Conservation (phyloP, 192 early-diverging fungal genomes). For the Thamnidium elegans region DNA sequence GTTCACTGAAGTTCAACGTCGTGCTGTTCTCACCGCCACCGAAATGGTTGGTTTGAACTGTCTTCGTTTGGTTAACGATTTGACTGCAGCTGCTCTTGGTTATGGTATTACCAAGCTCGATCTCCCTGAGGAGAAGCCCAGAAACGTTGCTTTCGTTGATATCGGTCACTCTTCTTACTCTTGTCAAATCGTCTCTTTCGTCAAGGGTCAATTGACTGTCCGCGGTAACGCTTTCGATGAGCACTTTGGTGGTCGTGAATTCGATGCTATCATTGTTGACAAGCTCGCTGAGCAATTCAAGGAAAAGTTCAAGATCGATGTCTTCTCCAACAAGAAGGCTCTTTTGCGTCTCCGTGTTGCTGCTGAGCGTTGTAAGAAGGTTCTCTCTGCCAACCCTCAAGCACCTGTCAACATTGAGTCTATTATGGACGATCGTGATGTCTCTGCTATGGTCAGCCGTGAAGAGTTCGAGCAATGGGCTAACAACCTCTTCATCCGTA, state of each 20-base stretch:
- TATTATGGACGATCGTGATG: conserved; percentile 95
- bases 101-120: conserved; percentile 99
- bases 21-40: conserved; percentile 83
- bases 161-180: conserved; percentile 88
- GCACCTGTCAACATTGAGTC: conserved; percentile 94
- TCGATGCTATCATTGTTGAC: conserved; percentile 87
- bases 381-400: conserved; percentile 87
- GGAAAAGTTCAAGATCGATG: conserved; percentile 95
- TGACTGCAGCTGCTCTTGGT: conserved; percentile 88
- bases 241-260: conserved; percentile 93
- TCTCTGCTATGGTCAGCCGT: conserved; percentile 77
- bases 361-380: conserved; percentile 96
- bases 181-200: conserved; percentile 78
- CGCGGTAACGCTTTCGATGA: conserved; percentile 90
- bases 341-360: conserved; percentile 84
- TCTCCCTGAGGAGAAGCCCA: conserved; percentile 90
- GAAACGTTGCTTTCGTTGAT: conserved; percentile 92
- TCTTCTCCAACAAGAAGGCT: conserved; percentile 86
- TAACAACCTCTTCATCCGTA: conserved; percentile 64
- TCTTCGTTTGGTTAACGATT: conserved; percentile 91
- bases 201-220: conserved; percentile 95
- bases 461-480: conserved; percentile 84
- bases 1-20: conserved; percentile 93
- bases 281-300: conserved; percentile 86
- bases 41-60: conserved; percentile 88